Base-by-base conservation (phyloP, 176 grass and related monocot species). In the Triticum monococcum region DNA sequence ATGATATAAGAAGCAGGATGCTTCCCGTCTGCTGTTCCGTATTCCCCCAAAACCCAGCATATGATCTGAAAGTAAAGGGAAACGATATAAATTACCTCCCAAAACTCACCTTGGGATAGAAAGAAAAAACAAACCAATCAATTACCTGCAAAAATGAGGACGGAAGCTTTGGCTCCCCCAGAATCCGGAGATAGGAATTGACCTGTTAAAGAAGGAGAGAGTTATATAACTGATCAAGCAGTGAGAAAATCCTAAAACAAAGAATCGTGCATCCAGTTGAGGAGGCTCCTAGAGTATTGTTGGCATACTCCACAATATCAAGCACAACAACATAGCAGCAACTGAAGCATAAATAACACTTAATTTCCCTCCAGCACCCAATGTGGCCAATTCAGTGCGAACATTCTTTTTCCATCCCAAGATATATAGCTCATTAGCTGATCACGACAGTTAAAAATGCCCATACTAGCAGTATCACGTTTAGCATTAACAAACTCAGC, bases 1-100 rank as follows among this genome's bases (percentile, higher is more conserved):
- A 95, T 90, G 71, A 99, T 93, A 89, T 97, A 97, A 64, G 94
- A 90, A 79, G 92, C 91, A n/a, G 91, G 92, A 89, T 97, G 90
- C 64, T 93, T 99, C 48, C 92, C 92, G 87, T 99, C 94, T 68
- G 94, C 81, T 38, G 89, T 99, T 75, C 97, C 97, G 46, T 99
- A 99, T 73, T 99, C 97, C 25, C 97, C 97, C 84, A 99, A 91
- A 87, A 99, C 94, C 97, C 97, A 99, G 89, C 97, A 99, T 86
- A 99, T 95, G 66, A 99, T 95, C 97, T 99, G 87, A 77, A 64
- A 43, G 54, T 31, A 67, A 80, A 80, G 54, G 41, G 45, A 62
- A 90, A 60, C 37, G 80, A 83, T 77, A 41, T 67, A 86, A 90
- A 13, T 23, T 50, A 64, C 20, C 37, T 8, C 28, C 46, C 20